Base-by-base conservation (phyloP, 208 protist species). In the Trypanosoma rangeli region DNA sequence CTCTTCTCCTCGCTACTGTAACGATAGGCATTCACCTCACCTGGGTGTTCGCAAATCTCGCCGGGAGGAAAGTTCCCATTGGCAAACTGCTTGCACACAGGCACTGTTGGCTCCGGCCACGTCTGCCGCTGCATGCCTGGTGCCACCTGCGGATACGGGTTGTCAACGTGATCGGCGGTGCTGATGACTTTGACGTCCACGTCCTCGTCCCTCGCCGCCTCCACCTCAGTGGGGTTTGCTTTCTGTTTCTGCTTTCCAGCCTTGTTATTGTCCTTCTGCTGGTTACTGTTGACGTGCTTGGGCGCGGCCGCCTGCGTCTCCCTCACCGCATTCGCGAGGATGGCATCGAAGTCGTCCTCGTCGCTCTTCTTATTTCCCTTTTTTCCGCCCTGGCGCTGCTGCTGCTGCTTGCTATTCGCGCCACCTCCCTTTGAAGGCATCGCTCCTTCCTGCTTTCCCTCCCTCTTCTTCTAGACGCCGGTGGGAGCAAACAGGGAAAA, bases 21-120 rank as follows among this genome's bases (percentile, higher is more conserved):
- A 35, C 98, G 89, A 49, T 82, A 93, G n/a, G 79, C 80, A 79
- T 98, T 98, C 64, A 85, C 86, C 78, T 97, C 87, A 28, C 91
- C 80, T 8, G 90, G 80, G 82, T 99, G 98, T 72, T 96, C 84
- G 44, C 64, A 56, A 29, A 95, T 77, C 73, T 98, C 87, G 31
- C 97, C 97, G 7, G 70, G 35, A 13, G 97, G 97, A 64, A 87
- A 98, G 5, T 76, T 54, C 29, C 78, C 80, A 57, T 67, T 74
- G 18, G 83, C 69, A 58, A 94, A 98, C 64, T 98, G 85, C 67
- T 83, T 26, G 33, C 78, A 71, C 37, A 99, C 89, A 22, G 95
- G 97, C 16, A 98, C 82, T 42, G 94, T 97, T 26, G 97, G 97
- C 74, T 94, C 89, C 37, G 93, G 93, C 93, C 93, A 97, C 33